These are phyloP conservation scores for Colletotrichum destructivum DNA, from an alignment of 2,329 filamentous ascomycete species.

Conservation along the genomic window DNA sequence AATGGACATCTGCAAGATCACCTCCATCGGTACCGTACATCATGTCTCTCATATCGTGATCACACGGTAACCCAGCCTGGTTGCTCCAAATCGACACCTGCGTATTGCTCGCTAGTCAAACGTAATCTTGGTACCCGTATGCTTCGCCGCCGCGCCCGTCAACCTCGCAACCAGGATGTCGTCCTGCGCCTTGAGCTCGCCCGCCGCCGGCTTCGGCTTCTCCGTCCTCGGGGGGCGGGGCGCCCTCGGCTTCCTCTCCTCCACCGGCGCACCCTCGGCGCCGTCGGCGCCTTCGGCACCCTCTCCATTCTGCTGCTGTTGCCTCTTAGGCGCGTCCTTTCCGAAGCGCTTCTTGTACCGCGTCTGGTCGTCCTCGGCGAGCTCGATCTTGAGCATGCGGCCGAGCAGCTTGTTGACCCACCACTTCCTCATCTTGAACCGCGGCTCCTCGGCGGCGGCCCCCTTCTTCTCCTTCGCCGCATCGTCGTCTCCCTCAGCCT, in stretches of 20 bases:
- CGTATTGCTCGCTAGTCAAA: conserved; percentile 66
- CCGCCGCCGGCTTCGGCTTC: conserved; percentile 23
- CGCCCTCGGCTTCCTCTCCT: conserved; percentile 49
- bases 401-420: conserved; percentile 90
- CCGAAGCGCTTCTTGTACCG: conserved; percentile 96
- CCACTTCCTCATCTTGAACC: conserved; percentile 77
- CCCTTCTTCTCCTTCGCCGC: conserved; percentile 40
- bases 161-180: conserved; percentile 73
- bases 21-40: not conserved
- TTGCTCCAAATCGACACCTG: not conserved
- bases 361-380: conserved; percentile 90
- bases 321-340: conserved; percentile 72
- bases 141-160: conserved; percentile 84
- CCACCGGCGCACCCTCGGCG: conserved; percentile 42
- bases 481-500: conserved; percentile 51
- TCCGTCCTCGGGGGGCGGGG: conserved; percentile 52
- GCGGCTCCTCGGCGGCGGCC: conserved; percentile 55
- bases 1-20: not conserved
- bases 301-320: conserved; percentile 47
- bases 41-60: not conserved
- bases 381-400: conserved; percentile 87
- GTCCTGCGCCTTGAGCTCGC: conserved; percentile 58
- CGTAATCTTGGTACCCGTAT: conserved; percentile 84
- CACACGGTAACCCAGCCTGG: too few relatives aligned
- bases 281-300: conserved; percentile 45